Base-by-base conservation (phyloP, 202 grass and related monocot species). In the Saccharum hybrid region DNA sequence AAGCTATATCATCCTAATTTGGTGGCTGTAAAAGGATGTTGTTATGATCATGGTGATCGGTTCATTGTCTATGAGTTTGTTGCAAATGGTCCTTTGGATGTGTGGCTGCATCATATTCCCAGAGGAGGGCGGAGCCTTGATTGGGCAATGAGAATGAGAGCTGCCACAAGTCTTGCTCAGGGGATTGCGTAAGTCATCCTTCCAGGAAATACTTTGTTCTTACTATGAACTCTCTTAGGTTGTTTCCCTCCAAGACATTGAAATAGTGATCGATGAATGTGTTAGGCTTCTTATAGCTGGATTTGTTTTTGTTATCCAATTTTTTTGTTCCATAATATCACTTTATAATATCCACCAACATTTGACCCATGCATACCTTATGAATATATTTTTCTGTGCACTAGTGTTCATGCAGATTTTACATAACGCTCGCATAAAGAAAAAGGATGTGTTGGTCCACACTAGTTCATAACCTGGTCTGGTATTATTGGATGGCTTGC, bases 51-150 rank as follows among this genome's bases (percentile, higher is more conserved):
- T 82, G 96, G 96, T 54, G 88, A 99, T 74, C 87, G 93, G 19
- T 99, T 94, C 80, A 99, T 99, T 83, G 91, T 99, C 21, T 99
- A 99, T 54, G 91, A 99, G 66, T 99, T 94, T 88, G 93, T 96
- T 15, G 92, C 96, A 26, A 92, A 99, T 88, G 96, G 96, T 14
- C 92, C 93, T 28, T 89, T 99, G 83, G 96, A 99, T 90, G 92
- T 93, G 63, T 99, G 96, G 96, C 83, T 99, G 80, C 93, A 99
- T 82, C 91, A 90, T 79, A 90, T 99, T 71, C 93, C 96, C 3
- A 89, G 96, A 86, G 96, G 96, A 66, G 96, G 96, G 16, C 86
- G 91, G 49, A 92, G 84, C 84, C 90, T 99, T 81, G 96, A 96
- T 88, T 99, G 96, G 96, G 72, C 88, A 78, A 94, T 93, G 79